Conservation (phyloP, 352 stramenopile species). For the Pythium plurisporium region DNA sequence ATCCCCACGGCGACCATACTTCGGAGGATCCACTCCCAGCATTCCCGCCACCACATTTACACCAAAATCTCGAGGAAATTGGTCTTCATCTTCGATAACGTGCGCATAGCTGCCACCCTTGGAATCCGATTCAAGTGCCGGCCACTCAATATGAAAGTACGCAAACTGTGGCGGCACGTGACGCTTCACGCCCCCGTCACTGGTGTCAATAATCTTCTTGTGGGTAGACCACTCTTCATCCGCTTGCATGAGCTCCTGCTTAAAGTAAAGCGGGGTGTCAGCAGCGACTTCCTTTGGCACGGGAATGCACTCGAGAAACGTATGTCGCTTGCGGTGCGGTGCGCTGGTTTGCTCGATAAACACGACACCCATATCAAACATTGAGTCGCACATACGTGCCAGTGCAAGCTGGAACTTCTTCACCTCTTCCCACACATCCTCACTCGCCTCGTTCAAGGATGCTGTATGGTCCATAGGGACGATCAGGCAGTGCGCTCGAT, state of each 20-base stretch:
- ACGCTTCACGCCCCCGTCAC: conserved; percentile 47
- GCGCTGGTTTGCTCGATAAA: conserved; percentile 80
- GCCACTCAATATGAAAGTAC: conserved; percentile 86
- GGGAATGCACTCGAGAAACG: conserved; percentile 75
- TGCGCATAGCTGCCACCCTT: conserved; percentile 65
- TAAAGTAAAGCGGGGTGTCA: conserved; percentile 77
- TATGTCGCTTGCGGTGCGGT: conserved; percentile 58
- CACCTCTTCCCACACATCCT: conserved; percentile 64
- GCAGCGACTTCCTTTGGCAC: conserved; percentile 52
- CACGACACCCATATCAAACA: conserved; percentile 55
- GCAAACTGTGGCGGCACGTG: conserved; percentile 72
- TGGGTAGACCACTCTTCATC: conserved; percentile 79
- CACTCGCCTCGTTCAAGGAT: conserved; percentile 51
- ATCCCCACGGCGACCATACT: conserved; percentile 47
- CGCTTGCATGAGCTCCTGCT: conserved; percentile 74
- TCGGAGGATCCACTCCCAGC: conserved; percentile 58
- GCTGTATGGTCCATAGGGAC: conserved; percentile 66
- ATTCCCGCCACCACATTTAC: conserved; percentile 76
- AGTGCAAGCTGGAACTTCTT: conserved; percentile 61
- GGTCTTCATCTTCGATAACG: conserved; percentile 74
- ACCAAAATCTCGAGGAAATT: conserved; percentile 76
- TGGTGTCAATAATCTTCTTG: conserved; percentile 78
- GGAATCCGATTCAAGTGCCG: background rate
- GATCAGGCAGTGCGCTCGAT: conserved; percentile 68
- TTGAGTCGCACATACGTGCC: conserved; percentile 43